These are phyloP conservation scores for Pochonia chlamydosporia DNA, from an alignment of 2,329 filamentous ascomycete species.

Conservation along the genomic window DNA sequence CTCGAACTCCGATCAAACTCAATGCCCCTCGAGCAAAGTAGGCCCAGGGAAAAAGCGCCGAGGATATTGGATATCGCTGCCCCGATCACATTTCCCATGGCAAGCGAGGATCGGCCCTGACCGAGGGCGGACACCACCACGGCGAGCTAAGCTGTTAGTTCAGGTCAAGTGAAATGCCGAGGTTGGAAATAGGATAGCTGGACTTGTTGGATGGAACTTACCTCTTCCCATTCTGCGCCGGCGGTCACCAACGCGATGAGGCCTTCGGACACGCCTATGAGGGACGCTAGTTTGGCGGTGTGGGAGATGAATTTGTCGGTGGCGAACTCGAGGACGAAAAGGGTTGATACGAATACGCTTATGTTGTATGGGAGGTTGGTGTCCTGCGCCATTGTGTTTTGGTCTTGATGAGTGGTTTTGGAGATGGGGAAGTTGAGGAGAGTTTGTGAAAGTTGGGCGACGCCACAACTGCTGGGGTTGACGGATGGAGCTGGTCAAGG, in stretches of 20 bases:
- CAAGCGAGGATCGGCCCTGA: constrained; percentile 39
- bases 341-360: constrained; percentile 34
- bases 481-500: too few species aligned
- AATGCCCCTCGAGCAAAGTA: constrained; percentile 31
- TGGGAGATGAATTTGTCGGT: constrained; percentile 48
- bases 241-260: constrained; percentile 46
- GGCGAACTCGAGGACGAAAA: constrained; percentile 45
- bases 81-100: constrained; percentile 49
- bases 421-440: neutral
- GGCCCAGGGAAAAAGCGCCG: constrained; percentile 47
- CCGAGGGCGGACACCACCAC: constrained; percentile 42
- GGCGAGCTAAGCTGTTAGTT: constrained; percentile 28
- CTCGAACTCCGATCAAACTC: constrained; percentile 42
- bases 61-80: constrained; percentile 49
- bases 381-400: neutral
- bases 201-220: too few species aligned
- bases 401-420: neutral
- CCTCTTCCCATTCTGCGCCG: constrained; percentile 52
- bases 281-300: constrained; percentile 40
- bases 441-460: too few species aligned
- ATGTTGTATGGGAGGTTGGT: constrained; percentile 29
- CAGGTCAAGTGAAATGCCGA: too few species aligned
- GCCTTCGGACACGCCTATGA: constrained; percentile 36
- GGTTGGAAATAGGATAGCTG: too few species aligned
- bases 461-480: too few species aligned